Evolutionary conservation across 2,329 filamentous ascomycete genomes (phyloP).

Genomic region (Ophiostoma tasmaniense): DNA sequence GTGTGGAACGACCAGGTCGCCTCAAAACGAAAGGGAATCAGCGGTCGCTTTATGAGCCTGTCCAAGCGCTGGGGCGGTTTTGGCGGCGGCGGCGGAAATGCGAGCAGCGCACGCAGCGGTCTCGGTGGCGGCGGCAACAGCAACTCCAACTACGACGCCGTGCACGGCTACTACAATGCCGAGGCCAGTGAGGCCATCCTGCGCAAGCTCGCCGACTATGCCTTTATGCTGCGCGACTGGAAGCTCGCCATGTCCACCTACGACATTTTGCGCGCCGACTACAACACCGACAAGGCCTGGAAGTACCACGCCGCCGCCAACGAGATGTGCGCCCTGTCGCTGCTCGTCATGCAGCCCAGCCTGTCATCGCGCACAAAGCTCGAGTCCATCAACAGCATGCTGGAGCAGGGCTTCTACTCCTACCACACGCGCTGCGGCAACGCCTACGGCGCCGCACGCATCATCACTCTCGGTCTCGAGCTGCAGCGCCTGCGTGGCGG

Average conservation of each 20-base stretch:
- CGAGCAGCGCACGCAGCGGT: constrained; percentile 36
- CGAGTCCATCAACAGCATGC: constrained; percentile 75
- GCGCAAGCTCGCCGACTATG: constrained; percentile 87
- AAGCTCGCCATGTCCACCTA: constrained; percentile 88
- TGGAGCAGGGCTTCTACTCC: constrained; percentile 86
- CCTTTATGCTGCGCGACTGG: constrained; percentile 95
- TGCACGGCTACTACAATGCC: constrained; percentile 70
- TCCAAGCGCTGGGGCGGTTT: constrained; percentile 87
- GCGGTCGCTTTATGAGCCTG: constrained; percentile 87
- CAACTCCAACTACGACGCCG: constrained; percentile 65
- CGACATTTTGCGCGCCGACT: constrained; percentile 80
- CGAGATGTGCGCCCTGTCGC: constrained; percentile 86
- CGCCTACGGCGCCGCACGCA: constrained; percentile 72
- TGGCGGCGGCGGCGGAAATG: constrained; percentile 44
- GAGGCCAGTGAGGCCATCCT: constrained; percentile 83
- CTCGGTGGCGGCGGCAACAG: constrained; percentile 42
- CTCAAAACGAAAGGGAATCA: constrained; percentile 77
- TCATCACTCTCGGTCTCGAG: constrained; percentile 66
- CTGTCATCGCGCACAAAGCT: constrained; percentile 66
- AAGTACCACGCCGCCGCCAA: constrained; percentile 86
- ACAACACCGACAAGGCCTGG: constrained; percentile 94
- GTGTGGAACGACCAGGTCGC: constrained; percentile 97
- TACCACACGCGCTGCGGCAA: constrained; percentile 79
- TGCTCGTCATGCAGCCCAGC: constrained; percentile 66
- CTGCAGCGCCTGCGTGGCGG: constrained; percentile 74